Evolutionary conservation across 2,329 filamentous ascomycete species (phyloP).

Genomic region (Sclerotinia borealis): DNA sequence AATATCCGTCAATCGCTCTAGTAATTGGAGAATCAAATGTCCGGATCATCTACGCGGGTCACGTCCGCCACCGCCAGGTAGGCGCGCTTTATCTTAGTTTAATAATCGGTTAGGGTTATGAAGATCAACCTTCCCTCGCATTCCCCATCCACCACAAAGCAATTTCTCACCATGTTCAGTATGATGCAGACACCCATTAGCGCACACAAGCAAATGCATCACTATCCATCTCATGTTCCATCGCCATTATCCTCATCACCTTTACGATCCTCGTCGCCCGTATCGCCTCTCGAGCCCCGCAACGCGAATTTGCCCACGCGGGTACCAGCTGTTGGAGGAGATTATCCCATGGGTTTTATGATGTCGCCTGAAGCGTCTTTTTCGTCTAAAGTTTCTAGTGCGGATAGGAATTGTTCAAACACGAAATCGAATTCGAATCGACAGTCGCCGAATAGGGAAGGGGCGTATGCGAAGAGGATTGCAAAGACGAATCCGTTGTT

Average conservation of each 20-base stretch:
- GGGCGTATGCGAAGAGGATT: slow-evolving; percentile 37
- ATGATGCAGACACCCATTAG: slow-evolving; percentile 9
- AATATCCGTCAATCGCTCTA: neutral
- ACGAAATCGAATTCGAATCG: slow-evolving; percentile 12
- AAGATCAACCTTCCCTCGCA: neutral
- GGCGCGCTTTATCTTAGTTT: neutral
- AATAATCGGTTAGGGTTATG: neutral
- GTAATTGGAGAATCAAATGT: neutral
- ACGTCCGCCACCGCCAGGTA: neutral
- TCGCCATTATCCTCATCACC: slow-evolving; percentile 12
- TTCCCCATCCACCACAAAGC: neutral
- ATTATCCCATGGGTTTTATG: neutral
- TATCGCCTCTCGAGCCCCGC: slow-evolving; percentile 10
- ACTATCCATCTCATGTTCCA: slow-evolving; percentile 12
- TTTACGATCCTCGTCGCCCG: slow-evolving; percentile 7
- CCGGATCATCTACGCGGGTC: neutral
- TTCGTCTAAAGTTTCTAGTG: neutral
- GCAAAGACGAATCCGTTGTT: slow-evolving; percentile 58
- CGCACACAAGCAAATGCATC: slow-evolving; percentile 3
- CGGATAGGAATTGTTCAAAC: neutral
- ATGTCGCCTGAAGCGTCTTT: slow-evolving; percentile 2
- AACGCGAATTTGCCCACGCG: neutral
- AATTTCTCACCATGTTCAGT: neutral
- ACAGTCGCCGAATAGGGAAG: slow-evolving; percentile 15
- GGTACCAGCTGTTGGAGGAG: neutral